Conservation (phyloP, 257 asterid species). For the Paulownia fortunei region DNA sequence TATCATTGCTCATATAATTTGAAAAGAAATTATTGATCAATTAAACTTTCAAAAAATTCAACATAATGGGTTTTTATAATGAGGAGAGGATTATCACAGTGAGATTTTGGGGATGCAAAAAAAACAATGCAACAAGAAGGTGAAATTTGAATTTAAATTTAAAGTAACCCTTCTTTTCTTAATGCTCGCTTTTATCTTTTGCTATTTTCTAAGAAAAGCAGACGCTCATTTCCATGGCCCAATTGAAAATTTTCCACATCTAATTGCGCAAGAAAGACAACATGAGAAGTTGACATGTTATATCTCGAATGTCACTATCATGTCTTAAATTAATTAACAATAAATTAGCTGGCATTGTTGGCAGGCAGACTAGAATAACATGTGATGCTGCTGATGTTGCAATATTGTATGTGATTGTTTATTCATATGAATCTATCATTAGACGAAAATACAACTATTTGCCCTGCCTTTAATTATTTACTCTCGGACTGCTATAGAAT, state of each 20-base stretch:
- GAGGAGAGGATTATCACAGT: background rate
- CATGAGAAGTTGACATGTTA: background rate
- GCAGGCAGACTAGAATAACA: conserved; percentile 5
- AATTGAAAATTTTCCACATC: background rate
- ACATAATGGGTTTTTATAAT: background rate
- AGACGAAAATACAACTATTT: background rate
- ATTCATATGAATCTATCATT: background rate
- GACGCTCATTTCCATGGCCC: background rate
- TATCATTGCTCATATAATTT: background rate
- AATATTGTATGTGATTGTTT: background rate
- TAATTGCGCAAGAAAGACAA: background rate
- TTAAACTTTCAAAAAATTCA: background rate
- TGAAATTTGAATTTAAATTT: background rate
- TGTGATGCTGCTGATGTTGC: background rate
- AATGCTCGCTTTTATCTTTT: background rate
- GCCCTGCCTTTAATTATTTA: background rate
- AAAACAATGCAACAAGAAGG: background rate
- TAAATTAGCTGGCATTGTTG: conserved; percentile 31
- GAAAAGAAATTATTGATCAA: background rate
- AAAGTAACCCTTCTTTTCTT: background rate
- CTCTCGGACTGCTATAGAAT: too few species aligned
- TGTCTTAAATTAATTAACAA: background rate
- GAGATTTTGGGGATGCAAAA: background rate
- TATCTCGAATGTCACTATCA: background rate
- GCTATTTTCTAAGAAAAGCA: conserved; percentile 21